Percentiles rank a stretch among this genome's conserved stretches.
These are phyloP conservation scores for Chalciporus chontae DNA, from an alignment of 768 basidiomycete genomes.

Conservation along the genomic window DNA sequence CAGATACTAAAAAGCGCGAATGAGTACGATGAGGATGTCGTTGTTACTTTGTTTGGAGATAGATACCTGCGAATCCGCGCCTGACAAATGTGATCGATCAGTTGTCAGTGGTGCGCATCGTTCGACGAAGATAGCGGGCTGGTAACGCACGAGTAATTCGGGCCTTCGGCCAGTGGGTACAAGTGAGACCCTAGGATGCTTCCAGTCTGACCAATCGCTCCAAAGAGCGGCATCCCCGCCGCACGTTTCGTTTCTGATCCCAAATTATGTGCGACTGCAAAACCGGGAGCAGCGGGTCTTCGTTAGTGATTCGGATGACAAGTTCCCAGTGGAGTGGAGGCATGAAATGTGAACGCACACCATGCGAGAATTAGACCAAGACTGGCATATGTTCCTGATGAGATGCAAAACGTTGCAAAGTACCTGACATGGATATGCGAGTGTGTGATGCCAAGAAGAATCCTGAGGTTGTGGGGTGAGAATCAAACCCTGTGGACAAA, in stretches of 20 bases:
- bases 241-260: constrained; percentile 46
- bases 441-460: constrained; percentile 34
- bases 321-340: not conserved
- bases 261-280: constrained; percentile 39
- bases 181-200: constrained; percentile 40
- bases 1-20: constrained; percentile 11
- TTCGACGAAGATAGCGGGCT: not conserved
- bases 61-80: constrained; percentile 19
- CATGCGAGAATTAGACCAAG: constrained; percentile 46
- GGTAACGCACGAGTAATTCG: constrained; percentile 33
- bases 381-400: constrained; percentile 42
- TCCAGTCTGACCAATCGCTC: constrained; percentile 41
- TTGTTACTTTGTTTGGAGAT: too few species aligned
- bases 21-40: not conserved
- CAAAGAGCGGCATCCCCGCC: constrained; percentile 39
- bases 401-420: constrained; percentile 44
- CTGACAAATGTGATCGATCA: not conserved
- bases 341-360: constrained; percentile 35
- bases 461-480: constrained; percentile 9
- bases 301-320: not conserved
- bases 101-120: not conserved
- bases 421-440: constrained; percentile 37
- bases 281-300: too few species aligned
- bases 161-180: constrained; percentile 40
- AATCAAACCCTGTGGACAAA: not conserved